Conservation (phyloP, 2,329 filamentous ascomycete species). For the Cordyceps tenuipes region DNA sequence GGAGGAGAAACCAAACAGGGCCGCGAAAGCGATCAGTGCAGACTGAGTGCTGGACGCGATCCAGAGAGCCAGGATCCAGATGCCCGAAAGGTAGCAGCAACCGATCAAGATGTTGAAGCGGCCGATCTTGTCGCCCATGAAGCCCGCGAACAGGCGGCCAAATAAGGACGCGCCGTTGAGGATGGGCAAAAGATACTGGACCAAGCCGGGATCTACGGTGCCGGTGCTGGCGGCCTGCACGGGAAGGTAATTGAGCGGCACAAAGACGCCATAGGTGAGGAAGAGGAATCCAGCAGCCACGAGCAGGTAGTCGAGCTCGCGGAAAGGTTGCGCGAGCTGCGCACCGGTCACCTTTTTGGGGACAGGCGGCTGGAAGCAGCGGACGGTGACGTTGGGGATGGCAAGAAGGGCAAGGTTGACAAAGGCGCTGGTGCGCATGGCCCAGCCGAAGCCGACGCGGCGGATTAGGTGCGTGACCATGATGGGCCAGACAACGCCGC, state of each 20-base stretch:
- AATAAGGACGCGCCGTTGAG: conserved; percentile 20
- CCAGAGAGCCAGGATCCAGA: conserved; percentile 30
- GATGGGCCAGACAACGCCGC: conserved; percentile 33
- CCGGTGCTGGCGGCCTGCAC: conserved; percentile 17
- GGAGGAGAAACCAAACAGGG: conserved; percentile 28
- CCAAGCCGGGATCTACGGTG: conserved; percentile 13
- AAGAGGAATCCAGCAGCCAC: conserved; percentile 21
- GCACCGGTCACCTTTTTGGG: conserved; percentile 19
- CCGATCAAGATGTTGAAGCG: conserved; percentile 29
- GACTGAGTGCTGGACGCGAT: conserved; percentile 22
- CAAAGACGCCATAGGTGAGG: conserved; percentile 26
- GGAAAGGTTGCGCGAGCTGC: conserved; percentile 22
- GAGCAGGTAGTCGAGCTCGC: conserved; percentile 21
- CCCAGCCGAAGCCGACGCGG: conserved; percentile 30
- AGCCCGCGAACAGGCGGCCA: conserved; percentile 18
- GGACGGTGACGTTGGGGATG: conserved; percentile 25
- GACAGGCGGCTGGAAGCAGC: conserved; percentile 13
- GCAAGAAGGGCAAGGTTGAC: conserved; percentile 26
- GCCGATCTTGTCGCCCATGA: conserved; percentile 19
- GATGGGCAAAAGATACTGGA: conserved; percentile 19
- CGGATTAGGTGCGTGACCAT: conserved; percentile 29
- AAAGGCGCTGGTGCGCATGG: conserved; percentile 31
- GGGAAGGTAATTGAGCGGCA: conserved; percentile 23
- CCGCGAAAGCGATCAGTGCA: conserved; percentile 22
- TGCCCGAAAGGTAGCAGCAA: conserved; percentile 30